A percentile compares a stretch with the other conserved stretches of the same genome.
Conservation (phyloP, 2,329 filamentous ascomycete species). For the Bipolaris sorokiniana region DNA sequence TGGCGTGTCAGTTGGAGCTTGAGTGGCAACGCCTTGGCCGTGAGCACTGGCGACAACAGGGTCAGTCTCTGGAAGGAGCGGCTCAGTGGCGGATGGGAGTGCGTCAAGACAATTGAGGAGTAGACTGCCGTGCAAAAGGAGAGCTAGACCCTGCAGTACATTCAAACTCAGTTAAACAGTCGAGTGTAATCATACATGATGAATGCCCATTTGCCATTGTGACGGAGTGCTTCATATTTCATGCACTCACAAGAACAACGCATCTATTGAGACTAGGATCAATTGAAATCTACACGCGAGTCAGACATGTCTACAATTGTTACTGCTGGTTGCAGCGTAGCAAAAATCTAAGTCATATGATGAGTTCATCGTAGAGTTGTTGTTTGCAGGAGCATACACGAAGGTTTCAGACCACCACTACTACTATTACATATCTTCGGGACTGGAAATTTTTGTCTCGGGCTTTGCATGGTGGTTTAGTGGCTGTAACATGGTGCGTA, state of each 20-base stretch:
- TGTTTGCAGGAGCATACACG: too few relatives aligned
- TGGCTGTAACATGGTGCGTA: too few relatives aligned
- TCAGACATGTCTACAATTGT: not conserved
- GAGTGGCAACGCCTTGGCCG: slow-evolving; percentile 93
- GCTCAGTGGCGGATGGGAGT: slow-evolving; percentile 94
- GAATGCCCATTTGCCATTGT: not conserved
- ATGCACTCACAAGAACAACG: not conserved
- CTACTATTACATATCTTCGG: too few relatives aligned
- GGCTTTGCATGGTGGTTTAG: too few relatives aligned
- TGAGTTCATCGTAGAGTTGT: too few relatives aligned
- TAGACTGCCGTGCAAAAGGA: slow-evolving; percentile 49
- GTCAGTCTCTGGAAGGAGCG: slow-evolving; percentile 99
- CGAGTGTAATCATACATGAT: not conserved
- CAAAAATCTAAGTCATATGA: too few relatives aligned
- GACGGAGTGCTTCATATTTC: not conserved
- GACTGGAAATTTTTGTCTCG: too few relatives aligned
- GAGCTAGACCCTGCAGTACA: not conserved
- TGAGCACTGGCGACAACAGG: slow-evolving; percentile 94
- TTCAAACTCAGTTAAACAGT: not conserved
- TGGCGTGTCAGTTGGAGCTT: slow-evolving; percentile 99
- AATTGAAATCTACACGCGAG: not conserved
- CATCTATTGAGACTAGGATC: not conserved
- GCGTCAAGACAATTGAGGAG: slow-evolving; percentile 95
- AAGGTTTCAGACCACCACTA: too few relatives aligned
- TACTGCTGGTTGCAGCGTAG: too few relatives aligned